Conservation (phyloP, 148 eudicot species). For the Persicaria maculosa region DNA sequence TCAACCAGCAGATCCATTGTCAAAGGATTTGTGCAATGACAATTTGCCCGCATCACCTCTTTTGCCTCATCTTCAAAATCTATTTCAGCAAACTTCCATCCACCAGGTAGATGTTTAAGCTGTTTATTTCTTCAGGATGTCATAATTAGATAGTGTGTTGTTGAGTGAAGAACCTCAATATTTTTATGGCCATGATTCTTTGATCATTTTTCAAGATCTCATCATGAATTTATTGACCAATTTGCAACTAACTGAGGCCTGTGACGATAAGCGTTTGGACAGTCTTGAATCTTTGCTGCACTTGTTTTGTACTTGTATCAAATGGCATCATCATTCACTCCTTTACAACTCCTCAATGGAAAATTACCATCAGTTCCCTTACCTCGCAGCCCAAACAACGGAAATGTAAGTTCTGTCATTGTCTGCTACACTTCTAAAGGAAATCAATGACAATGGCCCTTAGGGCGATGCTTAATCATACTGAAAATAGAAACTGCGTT, state of each 20-base stretch:
- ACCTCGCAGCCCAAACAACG: constrained; percentile 54
- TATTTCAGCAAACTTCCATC: constrained; percentile 74
- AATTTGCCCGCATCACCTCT: constrained; percentile 51
- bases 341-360: constrained; percentile 51
- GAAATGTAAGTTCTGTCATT: constrained; percentile 46
- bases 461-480: background rate
- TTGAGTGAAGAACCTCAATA: background rate
- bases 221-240: constrained; percentile 59
- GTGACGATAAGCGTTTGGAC: constrained; percentile 53
- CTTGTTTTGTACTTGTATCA: background rate
- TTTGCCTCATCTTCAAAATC: constrained; percentile 87
- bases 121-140: background rate
- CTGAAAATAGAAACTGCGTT: background rate
- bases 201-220: constrained; percentile 48
- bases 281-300: background rate
- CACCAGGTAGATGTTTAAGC: constrained; percentile 52
- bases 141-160: background rate
- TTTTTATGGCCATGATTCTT: constrained; percentile 8
- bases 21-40: constrained; percentile 43
- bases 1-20: constrained; percentile 48
- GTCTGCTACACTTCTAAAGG: background rate
- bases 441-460: background rate
- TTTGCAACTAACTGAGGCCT: constrained; percentile 58
- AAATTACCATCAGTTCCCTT: constrained; percentile 28
- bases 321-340: constrained; percentile 11